phyloP scores from a whole-genome alignment of 495 filamentous ascomycete genomes.

The Penicillium cosmopolitanum region DNA sequence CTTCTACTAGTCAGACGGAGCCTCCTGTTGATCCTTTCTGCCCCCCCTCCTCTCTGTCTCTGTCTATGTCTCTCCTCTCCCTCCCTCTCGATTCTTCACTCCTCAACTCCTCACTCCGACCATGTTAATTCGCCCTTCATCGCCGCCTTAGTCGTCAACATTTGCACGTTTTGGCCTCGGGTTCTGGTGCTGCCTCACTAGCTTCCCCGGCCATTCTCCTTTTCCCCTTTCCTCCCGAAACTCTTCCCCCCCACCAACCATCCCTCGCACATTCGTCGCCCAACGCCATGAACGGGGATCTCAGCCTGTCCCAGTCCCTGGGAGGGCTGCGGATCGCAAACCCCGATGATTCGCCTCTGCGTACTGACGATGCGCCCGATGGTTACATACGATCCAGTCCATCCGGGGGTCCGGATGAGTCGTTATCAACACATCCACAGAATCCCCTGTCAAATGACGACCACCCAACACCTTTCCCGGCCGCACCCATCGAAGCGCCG shows the following conservation, averaged over 20 bases:
- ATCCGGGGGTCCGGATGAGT: conserved; percentile 30
- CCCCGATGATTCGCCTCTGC: conserved; percentile 78
- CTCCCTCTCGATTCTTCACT: conserved; percentile 1
- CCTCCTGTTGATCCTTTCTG: conserved; percentile 33
- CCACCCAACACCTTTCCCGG: conserved; percentile 22
- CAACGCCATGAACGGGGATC: conserved; percentile 79
- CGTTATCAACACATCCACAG: conserved; percentile 35
- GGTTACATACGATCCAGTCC: conserved; percentile 27
- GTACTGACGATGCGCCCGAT: conserved; percentile 50
- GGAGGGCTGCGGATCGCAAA: conserved; percentile 97
- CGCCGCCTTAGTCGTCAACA: conserved; percentile 5
- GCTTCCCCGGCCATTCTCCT: neutral
- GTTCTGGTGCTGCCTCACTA: neutral
- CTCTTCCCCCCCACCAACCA: conserved; percentile 15
- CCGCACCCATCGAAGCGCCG: conserved; percentile 27
- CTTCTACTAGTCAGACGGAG: conserved; percentile 20
- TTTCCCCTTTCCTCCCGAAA: conserved; percentile 8
- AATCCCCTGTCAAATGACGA: conserved; percentile 24
- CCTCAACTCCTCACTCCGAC: conserved; percentile 7
- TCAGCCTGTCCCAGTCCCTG: conserved; percentile 89
- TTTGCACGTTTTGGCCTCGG: neutral
- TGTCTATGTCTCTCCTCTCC: neutral
- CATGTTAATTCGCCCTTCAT: conserved; percentile 10
- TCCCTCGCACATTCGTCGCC: conserved; percentile 9
- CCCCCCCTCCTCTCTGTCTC: conserved; percentile 15